A percentile compares a stretch with the other conserved stretches of the same genome.
These are phyloP conservation scores for Nigrospora oryzae DNA, from an alignment of 2,329 filamentous ascomycete genomes.

Conservation along the genomic window DNA sequence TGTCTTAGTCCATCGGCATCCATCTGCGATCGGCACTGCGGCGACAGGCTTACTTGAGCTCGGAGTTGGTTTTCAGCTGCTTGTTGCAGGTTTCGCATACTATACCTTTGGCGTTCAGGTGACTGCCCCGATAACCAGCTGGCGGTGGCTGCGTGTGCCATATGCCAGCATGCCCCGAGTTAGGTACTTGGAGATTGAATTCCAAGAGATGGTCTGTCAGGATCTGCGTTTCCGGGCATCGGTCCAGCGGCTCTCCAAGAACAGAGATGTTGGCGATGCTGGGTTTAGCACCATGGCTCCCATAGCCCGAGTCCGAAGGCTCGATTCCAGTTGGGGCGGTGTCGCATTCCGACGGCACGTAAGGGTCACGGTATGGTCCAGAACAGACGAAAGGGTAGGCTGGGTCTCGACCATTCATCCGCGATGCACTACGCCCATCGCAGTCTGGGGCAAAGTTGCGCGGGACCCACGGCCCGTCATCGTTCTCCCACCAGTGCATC, in stretches of 20 bases:
- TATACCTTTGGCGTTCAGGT: slow-evolving; percentile 10
- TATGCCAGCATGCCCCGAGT: background rate
- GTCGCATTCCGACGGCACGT: slow-evolving; percentile 29
- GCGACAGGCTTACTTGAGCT: slow-evolving; percentile 38
- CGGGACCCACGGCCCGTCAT: slow-evolving; percentile 36
- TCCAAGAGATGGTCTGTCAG: slow-evolving; percentile 25
- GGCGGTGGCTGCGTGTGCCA: background rate
- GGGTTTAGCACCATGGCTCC: slow-evolving; percentile 26
- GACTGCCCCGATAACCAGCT: background rate
- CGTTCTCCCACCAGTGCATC: slow-evolving; percentile 25
- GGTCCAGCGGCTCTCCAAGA: slow-evolving; percentile 30
- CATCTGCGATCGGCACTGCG: background rate
- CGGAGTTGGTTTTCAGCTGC: slow-evolving; percentile 41
- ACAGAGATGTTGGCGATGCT: slow-evolving; percentile 35
- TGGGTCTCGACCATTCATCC: slow-evolving; percentile 11
- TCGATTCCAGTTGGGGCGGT: slow-evolving; percentile 21
- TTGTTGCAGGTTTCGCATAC: slow-evolving; percentile 31
- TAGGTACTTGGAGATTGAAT: slow-evolving; percentile 7
- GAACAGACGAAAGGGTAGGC: slow-evolving; percentile 14
- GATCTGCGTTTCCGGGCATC: slow-evolving; percentile 27
- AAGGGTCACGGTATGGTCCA: slow-evolving; percentile 22
- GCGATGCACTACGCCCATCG: slow-evolving; percentile 16
- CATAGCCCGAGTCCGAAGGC: slow-evolving; percentile 39
- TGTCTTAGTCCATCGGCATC: slow-evolving; percentile 10
- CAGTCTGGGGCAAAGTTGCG: slow-evolving; percentile 21